phyloP scores from a whole-genome alignment of 2,329 filamentous ascomycete genomes.

The Clonostachys chloroleuca region DNA sequence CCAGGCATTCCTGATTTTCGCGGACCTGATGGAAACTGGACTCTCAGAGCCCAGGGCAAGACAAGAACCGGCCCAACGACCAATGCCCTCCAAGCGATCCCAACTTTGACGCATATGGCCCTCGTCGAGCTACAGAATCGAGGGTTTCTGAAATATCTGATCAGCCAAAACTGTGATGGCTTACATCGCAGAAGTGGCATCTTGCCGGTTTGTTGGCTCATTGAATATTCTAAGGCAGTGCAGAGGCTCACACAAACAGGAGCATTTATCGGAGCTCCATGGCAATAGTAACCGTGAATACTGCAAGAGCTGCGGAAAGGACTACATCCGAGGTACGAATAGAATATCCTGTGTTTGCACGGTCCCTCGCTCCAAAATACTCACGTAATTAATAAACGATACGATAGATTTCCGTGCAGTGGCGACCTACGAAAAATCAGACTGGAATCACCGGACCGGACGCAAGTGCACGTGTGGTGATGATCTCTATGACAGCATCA shows the following conservation, averaged over 20 bases:
- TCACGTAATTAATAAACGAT: no score
- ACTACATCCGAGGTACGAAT: constrained; percentile 30
- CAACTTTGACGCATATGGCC: constrained; percentile 40
- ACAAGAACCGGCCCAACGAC: constrained; percentile 19
- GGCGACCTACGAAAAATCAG: constrained; percentile 32
- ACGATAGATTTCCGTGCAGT: constrained; percentile 33
- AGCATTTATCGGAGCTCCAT: constrained; percentile 38
- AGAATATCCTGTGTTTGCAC: no score
- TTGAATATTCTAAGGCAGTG: no score
- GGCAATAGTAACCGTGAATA: constrained; percentile 41
- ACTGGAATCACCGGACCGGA: constrained; percentile 39
- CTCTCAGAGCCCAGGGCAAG: constrained; percentile 33
- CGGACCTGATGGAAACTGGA: constrained; percentile 41
- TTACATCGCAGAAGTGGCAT: constrained; percentile 40
- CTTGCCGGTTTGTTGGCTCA: constrained; percentile 21
- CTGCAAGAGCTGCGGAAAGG: constrained; percentile 36
- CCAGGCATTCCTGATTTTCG: constrained; percentile 41
- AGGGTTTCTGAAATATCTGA: constrained; percentile 32
- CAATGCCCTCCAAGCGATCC: constrained; percentile 35
- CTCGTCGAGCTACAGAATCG: constrained; percentile 34
- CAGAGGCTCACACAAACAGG: constrained; percentile 12
- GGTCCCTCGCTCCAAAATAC: no score
- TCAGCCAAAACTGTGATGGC: constrained; percentile 32
- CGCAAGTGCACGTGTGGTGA: constrained; percentile 36
- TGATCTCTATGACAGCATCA: constrained; percentile 33